A percentile compares a stretch with the other conserved stretches of the same genome.
Conservation (phyloP, 75 land plant species). For the Azolla pinnata region DNA sequence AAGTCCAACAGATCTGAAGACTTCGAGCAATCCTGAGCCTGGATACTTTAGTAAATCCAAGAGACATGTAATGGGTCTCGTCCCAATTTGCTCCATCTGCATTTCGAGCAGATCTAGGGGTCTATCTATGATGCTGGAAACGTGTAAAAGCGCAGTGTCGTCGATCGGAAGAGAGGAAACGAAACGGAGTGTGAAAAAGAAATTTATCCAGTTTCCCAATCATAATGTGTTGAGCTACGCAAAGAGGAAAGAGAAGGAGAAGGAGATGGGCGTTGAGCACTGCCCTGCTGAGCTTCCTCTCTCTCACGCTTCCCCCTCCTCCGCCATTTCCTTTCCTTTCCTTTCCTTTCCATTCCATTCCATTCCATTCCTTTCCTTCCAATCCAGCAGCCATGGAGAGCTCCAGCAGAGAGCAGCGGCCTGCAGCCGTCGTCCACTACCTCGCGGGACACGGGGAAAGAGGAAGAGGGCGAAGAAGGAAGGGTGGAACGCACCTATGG, state of each 20-base stretch:
- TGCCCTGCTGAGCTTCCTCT: background rate
- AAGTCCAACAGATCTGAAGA: too few species aligned
- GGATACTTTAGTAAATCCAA: too few species aligned
- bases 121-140: background rate
- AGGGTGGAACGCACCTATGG: slow-evolving; percentile 35
- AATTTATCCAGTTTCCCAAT: too few species aligned
- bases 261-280: background rate
- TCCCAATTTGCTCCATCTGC: too few species aligned
- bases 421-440: background rate
- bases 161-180: too few species aligned
- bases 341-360: background rate
- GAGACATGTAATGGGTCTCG: too few species aligned
- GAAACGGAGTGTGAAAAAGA: too few species aligned
- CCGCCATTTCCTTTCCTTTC: background rate
- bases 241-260: background rate
- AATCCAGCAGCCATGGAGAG: background rate
- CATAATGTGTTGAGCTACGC: too few species aligned
- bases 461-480: background rate
- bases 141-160: background rate
- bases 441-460: background rate
- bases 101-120: background rate
- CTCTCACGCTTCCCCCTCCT: background rate
- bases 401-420: background rate
- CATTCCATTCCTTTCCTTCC: background rate
- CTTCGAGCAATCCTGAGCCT: too few species aligned